These are phyloP conservation scores for Cucurbita argyrosperma DNA, from an alignment of 306 rosid genomes.

Conservation along the genomic window DNA sequence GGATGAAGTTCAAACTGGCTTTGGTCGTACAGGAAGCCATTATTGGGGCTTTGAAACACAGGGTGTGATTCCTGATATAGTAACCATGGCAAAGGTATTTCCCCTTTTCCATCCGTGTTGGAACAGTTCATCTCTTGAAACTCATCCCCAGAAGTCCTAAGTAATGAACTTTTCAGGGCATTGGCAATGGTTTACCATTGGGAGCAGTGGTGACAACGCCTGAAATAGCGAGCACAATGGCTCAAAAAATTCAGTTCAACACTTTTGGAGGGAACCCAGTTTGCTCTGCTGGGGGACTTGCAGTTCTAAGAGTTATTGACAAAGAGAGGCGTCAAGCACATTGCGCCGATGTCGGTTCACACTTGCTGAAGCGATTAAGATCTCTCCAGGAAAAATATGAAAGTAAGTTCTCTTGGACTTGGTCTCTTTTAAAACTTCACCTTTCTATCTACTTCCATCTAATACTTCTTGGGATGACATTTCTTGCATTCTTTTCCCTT, in stretches of 20 bases:
- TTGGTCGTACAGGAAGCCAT: constrained; percentile 88
- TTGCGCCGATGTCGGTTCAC: constrained; percentile 67
- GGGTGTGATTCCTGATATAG: constrained; percentile 82
- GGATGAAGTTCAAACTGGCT: constrained; percentile 95
- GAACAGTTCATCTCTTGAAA: background rate
- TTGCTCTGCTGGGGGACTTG: constrained; percentile 86
- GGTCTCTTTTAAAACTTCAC: background rate
- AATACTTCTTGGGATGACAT: background rate
- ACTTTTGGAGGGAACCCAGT: constrained; percentile 92
- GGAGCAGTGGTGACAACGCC: constrained; percentile 94
- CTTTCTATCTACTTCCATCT: background rate
- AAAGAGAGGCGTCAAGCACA: constrained; percentile 80
- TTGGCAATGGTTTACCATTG: constrained; percentile 83
- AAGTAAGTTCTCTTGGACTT: constrained; percentile 29
- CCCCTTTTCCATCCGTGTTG: background rate
- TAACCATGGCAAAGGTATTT: constrained; percentile 92
- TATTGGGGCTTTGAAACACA: constrained; percentile 95
- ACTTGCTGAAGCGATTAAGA: constrained; percentile 57
- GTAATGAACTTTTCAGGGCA: constrained; percentile 43
- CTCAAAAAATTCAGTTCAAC: constrained; percentile 67
- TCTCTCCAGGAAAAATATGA: constrained; percentile 54
- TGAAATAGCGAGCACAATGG: constrained; percentile 68
- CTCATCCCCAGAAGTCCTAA: background rate
- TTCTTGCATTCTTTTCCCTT: background rate
- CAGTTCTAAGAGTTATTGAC: constrained; percentile 71